Evolutionary conservation across 495 filamentous ascomycete genomes (phyloP).

Genomic region (Podospora pseudoanserina): DNA sequence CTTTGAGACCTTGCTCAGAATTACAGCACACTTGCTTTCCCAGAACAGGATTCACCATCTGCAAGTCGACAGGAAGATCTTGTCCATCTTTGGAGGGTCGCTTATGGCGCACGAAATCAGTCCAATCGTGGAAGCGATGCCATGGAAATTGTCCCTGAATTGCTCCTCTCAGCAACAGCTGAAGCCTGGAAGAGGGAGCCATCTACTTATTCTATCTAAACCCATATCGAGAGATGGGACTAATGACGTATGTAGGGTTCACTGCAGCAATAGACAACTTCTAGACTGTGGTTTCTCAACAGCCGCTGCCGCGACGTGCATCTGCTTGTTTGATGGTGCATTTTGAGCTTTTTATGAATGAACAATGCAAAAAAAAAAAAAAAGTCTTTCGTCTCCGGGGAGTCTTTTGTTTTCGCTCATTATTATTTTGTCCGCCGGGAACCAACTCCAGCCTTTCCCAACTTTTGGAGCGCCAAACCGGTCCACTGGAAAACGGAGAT

Average conservation of each 20-base stretch:
- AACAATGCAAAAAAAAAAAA: too few species aligned
- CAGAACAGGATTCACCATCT: not conserved
- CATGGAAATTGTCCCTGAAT: not conserved
- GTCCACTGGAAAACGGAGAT: not conserved
- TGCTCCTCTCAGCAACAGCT: not conserved
- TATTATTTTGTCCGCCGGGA: not conserved
- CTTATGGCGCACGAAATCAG: not conserved
- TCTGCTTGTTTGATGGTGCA: not conserved
- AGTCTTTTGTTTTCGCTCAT: not conserved
- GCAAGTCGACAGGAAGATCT: slow-evolving; percentile 3
- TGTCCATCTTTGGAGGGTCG: not conserved
- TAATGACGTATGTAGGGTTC: slow-evolving; percentile 14
- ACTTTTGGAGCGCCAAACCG: not conserved
- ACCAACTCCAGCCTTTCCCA: not conserved
- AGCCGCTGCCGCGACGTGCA: slow-evolving; percentile 8
- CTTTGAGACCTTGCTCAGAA: not conserved
- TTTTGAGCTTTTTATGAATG: too few species aligned
- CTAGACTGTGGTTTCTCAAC: slow-evolving; percentile 5
- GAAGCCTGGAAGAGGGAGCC: not conserved
- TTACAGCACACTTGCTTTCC: not conserved
- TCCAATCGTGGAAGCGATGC: slow-evolving; percentile 1
- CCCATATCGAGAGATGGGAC: not conserved
- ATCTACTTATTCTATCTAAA: not conserved
- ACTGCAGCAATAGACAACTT: not conserved
- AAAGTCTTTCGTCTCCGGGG: too few species aligned